These are phyloP conservation scores for Tilletia setariae DNA, from an alignment of 1,284 basidiomycete genomes.

Conservation along the genomic window DNA sequence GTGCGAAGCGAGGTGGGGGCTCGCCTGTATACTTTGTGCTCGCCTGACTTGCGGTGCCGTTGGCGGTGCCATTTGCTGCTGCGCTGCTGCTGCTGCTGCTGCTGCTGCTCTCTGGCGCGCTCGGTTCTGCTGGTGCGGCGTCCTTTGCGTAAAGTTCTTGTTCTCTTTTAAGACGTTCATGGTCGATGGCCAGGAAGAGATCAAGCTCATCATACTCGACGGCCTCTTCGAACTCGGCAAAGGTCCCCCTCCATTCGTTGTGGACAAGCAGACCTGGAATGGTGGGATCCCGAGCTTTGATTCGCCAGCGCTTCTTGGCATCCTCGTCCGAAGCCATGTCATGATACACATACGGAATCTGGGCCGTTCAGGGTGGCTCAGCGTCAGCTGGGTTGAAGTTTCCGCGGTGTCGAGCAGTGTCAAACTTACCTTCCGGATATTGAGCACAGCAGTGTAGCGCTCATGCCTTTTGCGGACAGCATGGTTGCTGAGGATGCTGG, in stretches of 20 bases:
- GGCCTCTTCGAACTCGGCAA: slow-evolving; percentile 52
- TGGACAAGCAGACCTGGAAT: slow-evolving; percentile 51
- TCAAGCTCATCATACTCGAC: slow-evolving; percentile 52
- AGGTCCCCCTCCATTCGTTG: slow-evolving; percentile 53
- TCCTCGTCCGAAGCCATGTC: slow-evolving; percentile 51
- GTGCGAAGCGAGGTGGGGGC: slow-evolving; percentile 29
- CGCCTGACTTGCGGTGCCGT: slow-evolving; percentile 20
- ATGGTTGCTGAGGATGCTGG: slow-evolving; percentile 52
- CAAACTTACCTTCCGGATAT: slow-evolving; percentile 35
- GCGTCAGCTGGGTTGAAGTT: background rate
- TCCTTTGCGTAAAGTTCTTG: slow-evolving; percentile 10
- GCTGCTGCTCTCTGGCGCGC: background rate
- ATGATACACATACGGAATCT: slow-evolving; percentile 50
- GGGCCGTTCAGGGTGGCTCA: background rate
- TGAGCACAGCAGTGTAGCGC: slow-evolving; percentile 44
- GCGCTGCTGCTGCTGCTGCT: background rate
- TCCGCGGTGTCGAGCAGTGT: background rate
- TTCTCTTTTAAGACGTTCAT: slow-evolving; percentile 17
- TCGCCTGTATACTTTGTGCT: slow-evolving; percentile 13
- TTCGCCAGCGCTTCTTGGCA: slow-evolving; percentile 50
- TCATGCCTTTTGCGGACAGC: slow-evolving; percentile 48
- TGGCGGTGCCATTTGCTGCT: background rate
- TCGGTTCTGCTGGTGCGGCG: background rate
- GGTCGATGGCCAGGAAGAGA: slow-evolving; percentile 41
- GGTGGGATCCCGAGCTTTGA: slow-evolving; percentile 45